Evolutionary conservation across 805 yeast genomes (phyloP).

Genomic region (Ogataea trehaloabstinens): DNA sequence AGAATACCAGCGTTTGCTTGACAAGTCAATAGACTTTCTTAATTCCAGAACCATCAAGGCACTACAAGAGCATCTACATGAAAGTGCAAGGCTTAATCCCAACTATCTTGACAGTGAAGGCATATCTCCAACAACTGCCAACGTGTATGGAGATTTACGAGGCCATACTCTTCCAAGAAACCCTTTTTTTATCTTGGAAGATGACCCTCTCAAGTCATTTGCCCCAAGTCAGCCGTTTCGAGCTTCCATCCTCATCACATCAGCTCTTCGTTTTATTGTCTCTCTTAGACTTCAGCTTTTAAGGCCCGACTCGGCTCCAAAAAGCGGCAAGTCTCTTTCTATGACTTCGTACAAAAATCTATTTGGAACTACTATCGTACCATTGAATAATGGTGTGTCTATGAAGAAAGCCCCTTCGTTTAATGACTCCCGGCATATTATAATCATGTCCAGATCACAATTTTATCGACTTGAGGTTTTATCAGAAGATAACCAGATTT

Average conservation of each 20-base stretch:
- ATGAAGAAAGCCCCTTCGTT: conserved; percentile 33
- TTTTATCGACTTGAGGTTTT: conserved; percentile 50
- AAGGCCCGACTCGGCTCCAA: conserved; percentile 57
- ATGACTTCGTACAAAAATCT: conserved; percentile 67
- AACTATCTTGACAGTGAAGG: conserved; percentile 54
- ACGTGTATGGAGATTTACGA: conserved; percentile 59
- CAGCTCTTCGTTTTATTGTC: conserved; percentile 63
- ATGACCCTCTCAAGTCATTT: conserved; percentile 63
- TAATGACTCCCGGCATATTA: conserved; percentile 46
- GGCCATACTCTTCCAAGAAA: conserved; percentile 74
- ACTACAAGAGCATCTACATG: conserved; percentile 53
- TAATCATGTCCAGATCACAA: conserved; percentile 49
- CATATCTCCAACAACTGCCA: conserved; percentile 49
- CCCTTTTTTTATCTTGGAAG: conserved; percentile 71
- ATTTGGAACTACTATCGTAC: conserved; percentile 67
- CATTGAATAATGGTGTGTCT: conserved; percentile 40
- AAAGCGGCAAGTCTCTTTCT: conserved; percentile 49
- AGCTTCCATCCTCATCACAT: conserved; percentile 63
- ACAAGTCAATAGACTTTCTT: conserved; percentile 45
- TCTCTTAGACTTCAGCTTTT: conserved; percentile 54
- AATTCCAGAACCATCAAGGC: conserved; percentile 39
- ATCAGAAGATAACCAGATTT: conserved; percentile 41
- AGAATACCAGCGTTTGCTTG: conserved; percentile 45
- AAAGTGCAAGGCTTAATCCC: conserved; percentile 41
- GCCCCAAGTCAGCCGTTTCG: conserved; percentile 64